Conservation (phyloP, 192 early-diverging fungal genomes). For the Funneliformis geosporum region DNA sequence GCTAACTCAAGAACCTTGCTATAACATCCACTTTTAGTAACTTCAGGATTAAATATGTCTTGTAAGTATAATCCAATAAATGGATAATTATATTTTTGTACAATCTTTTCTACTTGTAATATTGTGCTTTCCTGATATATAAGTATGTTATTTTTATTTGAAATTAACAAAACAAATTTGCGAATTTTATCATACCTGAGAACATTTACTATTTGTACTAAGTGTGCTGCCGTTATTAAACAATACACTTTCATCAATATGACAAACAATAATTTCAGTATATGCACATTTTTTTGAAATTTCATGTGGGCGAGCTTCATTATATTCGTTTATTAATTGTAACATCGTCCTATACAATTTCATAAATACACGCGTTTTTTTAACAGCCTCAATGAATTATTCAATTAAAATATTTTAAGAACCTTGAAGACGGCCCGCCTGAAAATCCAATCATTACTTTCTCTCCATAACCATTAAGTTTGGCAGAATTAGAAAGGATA, state of each 20-base stretch:
- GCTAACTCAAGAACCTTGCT: conserved; percentile 38
- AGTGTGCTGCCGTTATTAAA: conserved; percentile 43
- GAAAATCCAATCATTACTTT: conserved; percentile 82
- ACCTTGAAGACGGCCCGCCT: conserved; percentile 82
- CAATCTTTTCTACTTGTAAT: conserved; percentile 44
- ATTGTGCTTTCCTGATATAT: conserved; percentile 37
- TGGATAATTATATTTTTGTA: conserved; percentile 40
- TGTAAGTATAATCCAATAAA: conserved; percentile 60
- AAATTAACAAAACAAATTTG: background rate
- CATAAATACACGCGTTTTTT: background rate
- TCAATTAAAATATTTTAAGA: conserved; percentile 3
- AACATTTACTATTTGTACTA: background rate
- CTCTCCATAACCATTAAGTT: conserved; percentile 32
- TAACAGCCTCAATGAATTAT: background rate
- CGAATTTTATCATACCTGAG: too few relatives aligned
- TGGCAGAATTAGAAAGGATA: conserved; percentile 32
- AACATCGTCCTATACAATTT: conserved; percentile 57
- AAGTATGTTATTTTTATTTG: background rate
- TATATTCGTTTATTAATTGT: conserved; percentile 64
- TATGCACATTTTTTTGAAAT: conserved; percentile 62
- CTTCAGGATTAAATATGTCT: conserved; percentile 60
- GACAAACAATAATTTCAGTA: conserved; percentile 65
- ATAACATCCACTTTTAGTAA: conserved; percentile 42
- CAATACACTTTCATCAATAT: conserved; percentile 73
- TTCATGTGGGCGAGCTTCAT: conserved; percentile 53